Evolutionary conservation across 2,329 filamentous ascomycete species (phyloP).

Genomic region (Alternaria triticimaculans): DNA sequence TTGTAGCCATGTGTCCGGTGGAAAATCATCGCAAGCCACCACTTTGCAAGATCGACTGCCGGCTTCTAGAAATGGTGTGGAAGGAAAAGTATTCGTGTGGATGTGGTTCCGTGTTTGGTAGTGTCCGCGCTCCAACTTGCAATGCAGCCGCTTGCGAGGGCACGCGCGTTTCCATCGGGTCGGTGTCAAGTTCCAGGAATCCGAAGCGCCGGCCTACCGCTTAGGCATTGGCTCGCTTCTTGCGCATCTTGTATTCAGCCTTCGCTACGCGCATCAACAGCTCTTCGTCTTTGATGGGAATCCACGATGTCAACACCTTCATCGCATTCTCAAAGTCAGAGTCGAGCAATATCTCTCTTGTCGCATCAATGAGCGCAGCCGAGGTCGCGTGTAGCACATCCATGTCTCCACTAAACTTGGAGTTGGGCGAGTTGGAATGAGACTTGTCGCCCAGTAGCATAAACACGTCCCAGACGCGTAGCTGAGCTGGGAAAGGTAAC

Average conservation of each 20-base stretch:
- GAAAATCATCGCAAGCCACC: constrained; percentile 37
- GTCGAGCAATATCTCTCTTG: constrained; percentile 85
- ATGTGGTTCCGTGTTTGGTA: constrained; percentile 18
- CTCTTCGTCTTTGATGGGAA: constrained; percentile 93
- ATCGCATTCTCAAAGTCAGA: constrained; percentile 98
- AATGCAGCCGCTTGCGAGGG: constrained; percentile 9
- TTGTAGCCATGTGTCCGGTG: constrained; percentile 35
- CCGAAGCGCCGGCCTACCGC: constrained; percentile 20
- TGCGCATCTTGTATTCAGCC: constrained; percentile 80
- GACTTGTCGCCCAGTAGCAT: constrained; percentile 83
- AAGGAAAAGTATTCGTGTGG: constrained; percentile 19
- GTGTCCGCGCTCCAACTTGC: constrained; percentile 16
- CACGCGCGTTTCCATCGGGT: constrained; percentile 14
- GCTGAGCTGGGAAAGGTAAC: constrained; percentile 90
- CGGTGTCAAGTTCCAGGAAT: constrained; percentile 6
- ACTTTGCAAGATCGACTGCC: constrained; percentile 39
- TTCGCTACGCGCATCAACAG: constrained; percentile 88
- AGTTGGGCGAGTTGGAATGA: constrained; percentile 51
- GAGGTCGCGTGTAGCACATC: constrained; percentile 90
- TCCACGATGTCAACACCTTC: constrained; percentile 94
- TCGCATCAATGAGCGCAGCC: constrained; percentile 88
- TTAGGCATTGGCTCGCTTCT: constrained; percentile 54
- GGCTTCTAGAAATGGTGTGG: constrained; percentile 37
- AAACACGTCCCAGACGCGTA: constrained; percentile 97
- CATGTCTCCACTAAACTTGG: constrained; percentile 66